Evolutionary conservation across 2,329 filamentous ascomycete genomes (phyloP).

Genomic region (Pezicula carpinea): DNA sequence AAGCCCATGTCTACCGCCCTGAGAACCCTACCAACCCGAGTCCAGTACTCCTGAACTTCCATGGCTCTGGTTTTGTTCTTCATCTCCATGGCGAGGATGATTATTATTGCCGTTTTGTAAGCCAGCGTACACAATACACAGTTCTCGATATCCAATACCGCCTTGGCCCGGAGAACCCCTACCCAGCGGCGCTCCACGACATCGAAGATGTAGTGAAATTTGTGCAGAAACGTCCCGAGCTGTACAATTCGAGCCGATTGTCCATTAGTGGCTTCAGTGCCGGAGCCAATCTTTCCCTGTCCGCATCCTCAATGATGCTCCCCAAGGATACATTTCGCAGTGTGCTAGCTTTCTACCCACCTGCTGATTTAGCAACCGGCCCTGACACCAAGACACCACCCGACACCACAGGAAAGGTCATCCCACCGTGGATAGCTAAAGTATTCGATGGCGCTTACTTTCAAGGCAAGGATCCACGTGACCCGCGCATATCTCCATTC

Average conservation of each 20-base stretch:
- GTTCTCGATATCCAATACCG: slow-evolving; percentile 32
- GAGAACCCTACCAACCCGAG: slow-evolving; percentile 3
- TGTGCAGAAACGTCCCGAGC: slow-evolving; percentile 26
- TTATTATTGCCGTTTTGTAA: slow-evolving; percentile 31
- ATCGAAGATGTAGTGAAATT: slow-evolving; percentile 29
- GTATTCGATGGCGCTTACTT: slow-evolving; percentile 33
- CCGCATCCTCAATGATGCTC: slow-evolving; percentile 26
- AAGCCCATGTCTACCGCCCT: slow-evolving; percentile 9
- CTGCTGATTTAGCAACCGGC: slow-evolving; percentile 27
- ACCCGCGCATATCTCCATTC: slow-evolving; percentile 31
- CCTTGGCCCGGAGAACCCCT: slow-evolving; percentile 32
- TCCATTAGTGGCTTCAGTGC: slow-evolving; percentile 41
- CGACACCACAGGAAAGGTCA: slow-evolving; percentile 14
- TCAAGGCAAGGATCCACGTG: slow-evolving; percentile 21
- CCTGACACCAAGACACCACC: slow-evolving; percentile 27
- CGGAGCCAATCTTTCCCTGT: slow-evolving; percentile 39
- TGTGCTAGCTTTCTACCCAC: slow-evolving; percentile 42
- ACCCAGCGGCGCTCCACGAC: slow-evolving; percentile 32
- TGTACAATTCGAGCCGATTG: slow-evolving; percentile 37
- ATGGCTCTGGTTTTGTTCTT: slow-evolving; percentile 30
- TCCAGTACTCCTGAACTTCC: slow-evolving; percentile 31
- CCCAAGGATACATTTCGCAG: slow-evolving; percentile 43
- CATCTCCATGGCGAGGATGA: slow-evolving; percentile 35
- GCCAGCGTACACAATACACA: slow-evolving; percentile 21
- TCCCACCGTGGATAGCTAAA: slow-evolving; percentile 17